Evolutionary conservation across 2,329 filamentous ascomycete species (phyloP), one percentile per base, ranked within the genome.

Genomic region (Pseudogymnoascus sp.): DNA sequence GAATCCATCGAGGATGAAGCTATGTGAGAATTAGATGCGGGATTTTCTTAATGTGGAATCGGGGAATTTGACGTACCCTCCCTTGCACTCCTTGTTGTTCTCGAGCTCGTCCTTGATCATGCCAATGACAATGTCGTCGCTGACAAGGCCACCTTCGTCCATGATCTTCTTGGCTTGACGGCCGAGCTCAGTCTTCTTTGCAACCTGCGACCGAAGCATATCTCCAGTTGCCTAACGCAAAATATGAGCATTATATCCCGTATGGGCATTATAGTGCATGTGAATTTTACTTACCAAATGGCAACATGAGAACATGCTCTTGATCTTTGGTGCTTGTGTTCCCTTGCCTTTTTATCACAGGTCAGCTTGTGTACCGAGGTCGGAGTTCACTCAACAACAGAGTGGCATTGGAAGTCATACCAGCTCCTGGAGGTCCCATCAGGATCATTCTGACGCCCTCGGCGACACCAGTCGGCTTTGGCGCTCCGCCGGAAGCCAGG

Each of bases 141-240:
- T 95, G 74, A 99, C 94, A 62, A 99, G 85, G 68, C 92, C 92
- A 69, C 94, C 94, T 74, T 92, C 88, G 73, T 99, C 94, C 94
- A 99, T 99, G 76, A 99, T 99, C 85, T 97, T 97, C 86, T 99
- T 99, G 67, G 94, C 94, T 80, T 96, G 91, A 72, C 89, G 84
- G 68, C 94, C 94, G 66, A 99, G 85, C 62, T 89, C 77, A 61
- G 94, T 99, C 85, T 97, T 96, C 79, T 95, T 95, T 66, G 92
- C 89, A 72, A 99, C 94, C 77, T 99, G 94, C 67, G 92, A 95
- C 71, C 94, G 91, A 71, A 99, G 84, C 94, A 99, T 99, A 77
- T 99, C 94, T 74, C 94, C 94, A 62, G 94, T 99, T 65, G 94
- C 94, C 92, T 96, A 69, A 57, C 64, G 55, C 23, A 65, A 61